phyloP scores from a whole-genome alignment of 2,329 filamentous ascomycete genomes.

The Colletotrichum cuscutae region DNA sequence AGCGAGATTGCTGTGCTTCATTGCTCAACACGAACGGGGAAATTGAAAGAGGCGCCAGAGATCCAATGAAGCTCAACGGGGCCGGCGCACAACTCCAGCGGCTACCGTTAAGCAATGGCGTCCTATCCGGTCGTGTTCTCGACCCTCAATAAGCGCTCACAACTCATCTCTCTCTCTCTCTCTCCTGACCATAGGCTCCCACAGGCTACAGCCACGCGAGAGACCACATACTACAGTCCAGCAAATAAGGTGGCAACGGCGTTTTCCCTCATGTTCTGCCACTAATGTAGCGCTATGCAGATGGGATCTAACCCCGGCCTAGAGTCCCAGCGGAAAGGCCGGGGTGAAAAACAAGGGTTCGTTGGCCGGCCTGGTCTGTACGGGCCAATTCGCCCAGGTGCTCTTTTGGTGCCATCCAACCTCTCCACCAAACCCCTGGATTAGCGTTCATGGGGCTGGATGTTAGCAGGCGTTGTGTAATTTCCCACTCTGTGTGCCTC shows the following conservation, averaged over 20 bases:
- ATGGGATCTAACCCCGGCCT: constrained; percentile 28
- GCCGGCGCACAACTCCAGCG: constrained; percentile 15
- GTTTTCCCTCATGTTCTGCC: background rate
- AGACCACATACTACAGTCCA: background rate
- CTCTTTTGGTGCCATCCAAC: constrained; percentile 29
- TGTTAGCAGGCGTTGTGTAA: constrained; percentile 29
- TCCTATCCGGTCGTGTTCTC: constrained; percentile 12
- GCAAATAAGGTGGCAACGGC: constrained; percentile 28
- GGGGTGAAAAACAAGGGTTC: constrained; percentile 9
- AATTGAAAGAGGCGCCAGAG: constrained; percentile 1
- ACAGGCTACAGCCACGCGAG: background rate
- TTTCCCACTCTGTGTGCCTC: constrained; percentile 31
- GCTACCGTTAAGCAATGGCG: background rate
- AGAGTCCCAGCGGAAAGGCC: constrained; percentile 1
- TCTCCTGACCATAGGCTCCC: constrained; percentile 4
- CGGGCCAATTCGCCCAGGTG: constrained; percentile 26
- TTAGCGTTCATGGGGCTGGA: constrained; percentile 34
- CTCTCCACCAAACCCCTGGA: constrained; percentile 36
- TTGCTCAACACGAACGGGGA: constrained; percentile 17
- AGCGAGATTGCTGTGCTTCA: constrained; percentile 20
- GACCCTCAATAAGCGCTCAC: constrained; percentile 24
- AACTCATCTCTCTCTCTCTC: constrained; percentile 17
- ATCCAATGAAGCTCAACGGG: constrained; percentile 6
- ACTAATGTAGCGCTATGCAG: constrained; percentile 17
- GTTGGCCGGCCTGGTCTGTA: constrained; percentile 18